These are phyloP conservation scores for Sclerotinia subarctica DNA, from an alignment of 2,329 filamentous ascomycete species.

Conservation along the genomic window DNA sequence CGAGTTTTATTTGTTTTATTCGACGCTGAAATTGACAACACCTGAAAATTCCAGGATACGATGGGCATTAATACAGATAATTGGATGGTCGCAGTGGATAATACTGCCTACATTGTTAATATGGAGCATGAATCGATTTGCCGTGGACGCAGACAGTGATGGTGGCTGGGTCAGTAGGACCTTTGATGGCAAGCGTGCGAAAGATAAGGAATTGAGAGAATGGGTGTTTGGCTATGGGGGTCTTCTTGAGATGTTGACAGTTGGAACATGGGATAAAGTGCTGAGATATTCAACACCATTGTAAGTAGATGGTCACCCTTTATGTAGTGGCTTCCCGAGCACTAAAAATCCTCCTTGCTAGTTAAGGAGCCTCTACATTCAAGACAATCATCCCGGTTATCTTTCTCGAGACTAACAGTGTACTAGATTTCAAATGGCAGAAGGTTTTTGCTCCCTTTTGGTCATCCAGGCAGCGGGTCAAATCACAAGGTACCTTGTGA, in stretches of 20 bases:
- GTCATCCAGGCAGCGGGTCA: constrained; percentile 95
- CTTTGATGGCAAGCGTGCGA: constrained; percentile 62
- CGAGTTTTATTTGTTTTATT: constrained; percentile 87
- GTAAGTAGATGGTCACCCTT: constrained; percentile 11
- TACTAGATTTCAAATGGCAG: constrained; percentile 73
- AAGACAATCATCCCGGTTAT: not conserved
- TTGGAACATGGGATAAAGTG: constrained; percentile 85
- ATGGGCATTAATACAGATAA: constrained; percentile 63
- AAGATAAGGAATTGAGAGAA: constrained; percentile 66
- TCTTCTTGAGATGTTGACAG: constrained; percentile 71
- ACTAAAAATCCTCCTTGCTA: too few species aligned
- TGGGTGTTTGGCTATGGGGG: constrained; percentile 89
- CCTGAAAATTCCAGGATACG: constrained; percentile 75
- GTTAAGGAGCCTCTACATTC: not conserved
- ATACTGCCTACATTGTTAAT: constrained; percentile 84
- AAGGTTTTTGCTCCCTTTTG: constrained; percentile 93
- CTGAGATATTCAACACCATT: constrained; percentile 88
- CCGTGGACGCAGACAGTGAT: constrained; percentile 74
- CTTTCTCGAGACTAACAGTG: constrained; percentile 2
- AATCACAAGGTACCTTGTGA: constrained; percentile 92
- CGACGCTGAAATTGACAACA: constrained; percentile 72
- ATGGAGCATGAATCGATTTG: constrained; percentile 94
- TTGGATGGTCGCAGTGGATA: constrained; percentile 80
- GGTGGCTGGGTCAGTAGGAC: constrained; percentile 79
- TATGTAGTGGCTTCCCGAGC: not conserved